These are phyloP conservation scores for Meyerozyma elateridarum DNA, from an alignment of 1,139 yeast species.

Conservation along the genomic window DNA sequence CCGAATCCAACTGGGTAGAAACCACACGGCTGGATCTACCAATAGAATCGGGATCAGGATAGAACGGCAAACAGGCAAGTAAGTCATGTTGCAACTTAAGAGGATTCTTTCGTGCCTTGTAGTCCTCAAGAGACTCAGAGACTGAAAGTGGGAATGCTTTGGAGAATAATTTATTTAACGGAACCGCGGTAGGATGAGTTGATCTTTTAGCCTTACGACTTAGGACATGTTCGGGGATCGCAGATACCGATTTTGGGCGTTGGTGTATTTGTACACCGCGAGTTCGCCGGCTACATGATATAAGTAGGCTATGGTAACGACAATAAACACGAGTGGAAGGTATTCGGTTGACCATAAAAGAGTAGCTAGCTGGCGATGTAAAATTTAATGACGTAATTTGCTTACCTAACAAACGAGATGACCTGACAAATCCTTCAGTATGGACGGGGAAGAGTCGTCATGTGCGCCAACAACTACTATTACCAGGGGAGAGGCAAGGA, in stretches of 20 bases:
- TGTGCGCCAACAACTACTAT: too few species aligned
- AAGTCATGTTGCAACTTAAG: slow-evolving; percentile 51
- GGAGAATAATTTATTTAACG: slow-evolving; percentile 45
- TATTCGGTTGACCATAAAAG: too few species aligned
- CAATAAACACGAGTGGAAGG: too few species aligned
- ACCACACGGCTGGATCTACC: slow-evolving; percentile 33
- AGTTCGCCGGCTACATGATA: background rate
- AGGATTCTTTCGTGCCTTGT: slow-evolving; percentile 33
- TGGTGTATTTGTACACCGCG: background rate
- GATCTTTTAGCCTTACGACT: slow-evolving; percentile 33
- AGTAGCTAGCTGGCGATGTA: too few species aligned
- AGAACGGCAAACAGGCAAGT: slow-evolving; percentile 37
- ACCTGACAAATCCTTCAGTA: too few species aligned
- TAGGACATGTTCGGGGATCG: slow-evolving; percentile 7
- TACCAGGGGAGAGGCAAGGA: too few species aligned
- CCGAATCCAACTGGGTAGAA: slow-evolving; percentile 35
- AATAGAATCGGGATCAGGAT: slow-evolving; percentile 25
- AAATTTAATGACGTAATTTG: too few species aligned
- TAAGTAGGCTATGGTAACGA: too few species aligned
- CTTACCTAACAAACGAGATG: too few species aligned
- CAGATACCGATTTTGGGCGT: slow-evolving; percentile 3
- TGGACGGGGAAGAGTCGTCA: too few species aligned
- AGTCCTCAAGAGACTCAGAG: slow-evolving; percentile 50
- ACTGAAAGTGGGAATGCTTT: slow-evolving; percentile 56
- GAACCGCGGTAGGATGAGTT: slow-evolving; percentile 62